These are phyloP conservation scores for Acacia confusa DNA, from an alignment of 306 rosid genomes.

Conservation along the genomic window DNA sequence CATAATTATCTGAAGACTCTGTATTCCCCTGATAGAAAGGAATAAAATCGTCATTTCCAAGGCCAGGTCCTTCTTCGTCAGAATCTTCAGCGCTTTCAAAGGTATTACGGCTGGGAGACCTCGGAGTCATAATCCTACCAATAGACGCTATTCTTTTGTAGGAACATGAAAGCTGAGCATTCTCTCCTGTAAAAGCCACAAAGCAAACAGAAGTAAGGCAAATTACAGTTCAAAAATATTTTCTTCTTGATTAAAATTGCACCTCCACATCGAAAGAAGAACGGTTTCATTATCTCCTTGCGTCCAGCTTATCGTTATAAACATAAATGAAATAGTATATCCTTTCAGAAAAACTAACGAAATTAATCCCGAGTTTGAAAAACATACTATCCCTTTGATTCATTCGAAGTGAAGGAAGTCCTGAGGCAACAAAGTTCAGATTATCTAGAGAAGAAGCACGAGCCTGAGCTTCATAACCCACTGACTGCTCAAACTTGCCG, in stretches of 20 bases:
- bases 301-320: background rate
- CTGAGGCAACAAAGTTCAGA: slow-evolving; percentile 48
- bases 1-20: slow-evolving; percentile 26
- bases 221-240: background rate
- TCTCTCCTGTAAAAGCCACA: slow-evolving; percentile 27
- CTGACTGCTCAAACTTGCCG: slow-evolving; percentile 22
- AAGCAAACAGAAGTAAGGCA: background rate
- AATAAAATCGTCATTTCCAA: slow-evolving; percentile 32
- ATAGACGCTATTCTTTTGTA: slow-evolving; percentile 40
- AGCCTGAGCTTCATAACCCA: slow-evolving; percentile 27
- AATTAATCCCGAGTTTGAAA: background rate
- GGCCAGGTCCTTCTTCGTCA: slow-evolving; percentile 48
- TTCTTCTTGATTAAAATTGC: background rate
- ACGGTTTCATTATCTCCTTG: background rate
- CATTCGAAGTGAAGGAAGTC: slow-evolving; percentile 55
- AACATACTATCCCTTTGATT: slow-evolving; percentile 41
- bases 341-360: background rate
- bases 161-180: slow-evolving; percentile 22
- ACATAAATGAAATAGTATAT: background rate
- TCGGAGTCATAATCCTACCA: slow-evolving; percentile 45
- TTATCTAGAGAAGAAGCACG: slow-evolving; percentile 56
- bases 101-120: slow-evolving; percentile 45
- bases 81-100: slow-evolving; percentile 46
- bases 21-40: slow-evolving; percentile 30
- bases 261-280: background rate